Evolutionary conservation across 2,329 filamentous ascomycete species (phyloP).

Genomic region (Aspergillus tubingensis): DNA sequence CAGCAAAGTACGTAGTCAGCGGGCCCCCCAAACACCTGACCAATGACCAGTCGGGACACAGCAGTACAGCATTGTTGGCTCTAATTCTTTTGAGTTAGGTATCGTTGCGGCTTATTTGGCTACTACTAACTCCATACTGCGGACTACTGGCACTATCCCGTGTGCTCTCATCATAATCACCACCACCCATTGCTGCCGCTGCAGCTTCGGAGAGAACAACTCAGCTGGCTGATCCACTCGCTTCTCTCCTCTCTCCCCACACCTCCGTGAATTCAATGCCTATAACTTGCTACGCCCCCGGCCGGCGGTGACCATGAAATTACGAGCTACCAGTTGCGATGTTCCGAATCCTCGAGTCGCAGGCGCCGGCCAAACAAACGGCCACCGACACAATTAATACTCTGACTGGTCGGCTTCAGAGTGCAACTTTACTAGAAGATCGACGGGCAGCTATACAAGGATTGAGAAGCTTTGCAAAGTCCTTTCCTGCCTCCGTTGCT

Average conservation of each 20-base stretch:
- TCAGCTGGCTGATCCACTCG: slow-evolving; percentile 12
- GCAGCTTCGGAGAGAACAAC: slow-evolving; percentile 20
- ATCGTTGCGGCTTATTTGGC: slow-evolving; percentile 7
- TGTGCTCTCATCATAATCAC: neutral
- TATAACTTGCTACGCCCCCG: slow-evolving; percentile 27
- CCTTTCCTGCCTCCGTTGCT: slow-evolving; percentile 92
- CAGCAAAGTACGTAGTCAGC: slow-evolving; percentile 2
- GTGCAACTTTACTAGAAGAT: slow-evolving; percentile 90
- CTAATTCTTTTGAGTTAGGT: too few species aligned
- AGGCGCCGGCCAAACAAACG: slow-evolving; percentile 91
- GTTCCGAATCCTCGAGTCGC: slow-evolving; percentile 63
- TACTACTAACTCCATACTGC: neutral
- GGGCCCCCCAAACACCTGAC: slow-evolving; percentile 2
- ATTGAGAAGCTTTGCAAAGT: slow-evolving; percentile 91
- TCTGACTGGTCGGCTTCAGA: slow-evolving; percentile 81
- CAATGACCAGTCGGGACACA: neutral
- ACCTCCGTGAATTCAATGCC: slow-evolving; percentile 29
- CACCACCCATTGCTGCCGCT: slow-evolving; percentile 6
- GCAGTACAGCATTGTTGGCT: neutral
- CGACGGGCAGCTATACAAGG: slow-evolving; percentile 90
- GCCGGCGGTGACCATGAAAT: slow-evolving; percentile 45
- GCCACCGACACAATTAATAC: slow-evolving; percentile 92
- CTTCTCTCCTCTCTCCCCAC: neutral
- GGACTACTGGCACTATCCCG: neutral
- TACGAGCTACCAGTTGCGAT: slow-evolving; percentile 41